phyloP scores from a whole-genome alignment of 1,284 basidiomycete genomes.

The Apiotrichum gracile region DNA sequence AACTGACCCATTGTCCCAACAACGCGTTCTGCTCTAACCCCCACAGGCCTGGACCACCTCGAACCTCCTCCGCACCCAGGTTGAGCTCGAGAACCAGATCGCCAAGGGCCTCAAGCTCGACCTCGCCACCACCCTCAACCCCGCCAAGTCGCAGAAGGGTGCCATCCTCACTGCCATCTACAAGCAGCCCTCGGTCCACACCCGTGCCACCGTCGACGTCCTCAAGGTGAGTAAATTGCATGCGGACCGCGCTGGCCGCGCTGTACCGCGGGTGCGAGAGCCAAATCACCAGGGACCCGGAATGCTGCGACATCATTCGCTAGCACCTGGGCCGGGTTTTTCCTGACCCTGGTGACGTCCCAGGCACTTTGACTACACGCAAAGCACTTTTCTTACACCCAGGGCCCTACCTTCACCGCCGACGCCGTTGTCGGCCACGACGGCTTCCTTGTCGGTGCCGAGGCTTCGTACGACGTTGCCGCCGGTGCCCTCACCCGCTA shows the following conservation, averaged over 20 bases:
- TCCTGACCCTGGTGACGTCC: constrained; percentile 3
- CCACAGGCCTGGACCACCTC: constrained; percentile 78
- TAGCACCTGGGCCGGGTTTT: neutral
- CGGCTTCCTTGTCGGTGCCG: constrained; percentile 94
- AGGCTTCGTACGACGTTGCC: constrained; percentile 93
- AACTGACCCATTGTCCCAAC: neutral
- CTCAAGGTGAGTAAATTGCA: constrained; percentile 75
- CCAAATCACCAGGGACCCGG: neutral
- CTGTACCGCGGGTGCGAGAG: neutral
- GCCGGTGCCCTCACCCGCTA: constrained; percentile 89
- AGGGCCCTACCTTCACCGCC: constrained; percentile 95
- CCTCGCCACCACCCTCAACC: constrained; percentile 74
- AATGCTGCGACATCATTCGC: neutral
- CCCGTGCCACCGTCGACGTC: constrained; percentile 82
- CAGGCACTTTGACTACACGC: neutral
- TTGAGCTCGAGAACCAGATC: constrained; percentile 97
- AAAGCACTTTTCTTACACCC: neutral
- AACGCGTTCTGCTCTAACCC: too few species aligned
- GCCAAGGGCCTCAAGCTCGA: constrained; percentile 98
- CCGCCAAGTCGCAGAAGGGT: constrained; percentile 65
- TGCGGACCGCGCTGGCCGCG: too few species aligned
- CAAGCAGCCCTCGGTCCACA: constrained; percentile 96
- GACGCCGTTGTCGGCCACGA: constrained; percentile 94
- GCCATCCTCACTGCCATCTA: constrained; percentile 77
- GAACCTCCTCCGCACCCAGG: constrained; percentile 78